A percentile compares a stretch with the other conserved stretches of the same genome.
Conservation (phyloP, 768 basidiomycete species). For the Panellus pusillus region DNA sequence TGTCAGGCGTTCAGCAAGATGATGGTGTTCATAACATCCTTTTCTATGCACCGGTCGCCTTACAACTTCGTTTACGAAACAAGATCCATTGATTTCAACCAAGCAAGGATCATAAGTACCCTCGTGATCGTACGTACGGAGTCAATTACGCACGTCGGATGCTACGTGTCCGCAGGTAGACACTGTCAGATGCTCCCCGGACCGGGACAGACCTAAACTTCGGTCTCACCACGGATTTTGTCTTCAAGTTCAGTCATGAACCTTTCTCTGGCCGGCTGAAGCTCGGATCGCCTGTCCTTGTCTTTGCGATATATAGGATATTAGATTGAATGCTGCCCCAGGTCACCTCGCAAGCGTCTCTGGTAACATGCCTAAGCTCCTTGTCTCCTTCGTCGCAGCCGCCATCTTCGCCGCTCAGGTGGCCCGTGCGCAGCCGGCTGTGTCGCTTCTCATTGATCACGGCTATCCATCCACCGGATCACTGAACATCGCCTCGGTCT, state of each 20-base stretch:
- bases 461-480: slow-evolving; percentile 14
- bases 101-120: no score
- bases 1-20: no score
- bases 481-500: slow-evolving; percentile 8
- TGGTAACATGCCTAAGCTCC: background rate
- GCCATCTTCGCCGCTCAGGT: slow-evolving; percentile 2
- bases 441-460: slow-evolving; percentile 17
- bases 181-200: no score
- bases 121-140: no score
- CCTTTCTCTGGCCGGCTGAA: slow-evolving; percentile 1
- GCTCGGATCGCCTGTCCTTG: background rate
- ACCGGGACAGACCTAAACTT: slow-evolving; percentile 1
- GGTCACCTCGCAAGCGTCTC: background rate
- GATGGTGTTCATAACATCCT: no score
- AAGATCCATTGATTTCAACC: no score
- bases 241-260: background rate
- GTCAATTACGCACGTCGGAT: no score
- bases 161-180: no score
- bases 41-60: no score
- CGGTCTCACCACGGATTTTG: slow-evolving; percentile 9
- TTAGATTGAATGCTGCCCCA: background rate
- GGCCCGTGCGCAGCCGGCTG: slow-evolving; percentile 12
- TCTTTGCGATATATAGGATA: background rate
- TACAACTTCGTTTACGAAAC: no score
- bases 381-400: slow-evolving; percentile 6